A percentile compares a stretch with the other conserved stretches of the same genome.
phyloP scores from a whole-genome alignment of 139 green algal genomes.

The Coccomyxa sp. region DNA sequence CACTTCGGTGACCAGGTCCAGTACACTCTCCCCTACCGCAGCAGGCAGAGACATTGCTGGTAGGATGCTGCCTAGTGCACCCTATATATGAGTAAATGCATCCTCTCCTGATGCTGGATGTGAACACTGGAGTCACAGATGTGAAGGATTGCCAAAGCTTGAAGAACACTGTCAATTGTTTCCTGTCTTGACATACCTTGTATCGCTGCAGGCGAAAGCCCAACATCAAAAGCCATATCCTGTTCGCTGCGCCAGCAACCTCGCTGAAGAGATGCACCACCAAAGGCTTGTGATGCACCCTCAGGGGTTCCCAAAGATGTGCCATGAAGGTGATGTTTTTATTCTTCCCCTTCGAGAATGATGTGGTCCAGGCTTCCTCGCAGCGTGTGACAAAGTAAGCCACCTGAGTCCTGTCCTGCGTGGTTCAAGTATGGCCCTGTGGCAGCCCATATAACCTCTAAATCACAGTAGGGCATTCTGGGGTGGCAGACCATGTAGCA shows the following conservation, averaged over 20 bases:
- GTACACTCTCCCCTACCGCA: not conserved
- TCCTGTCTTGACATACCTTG: too few relatives aligned
- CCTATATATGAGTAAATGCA: too few relatives aligned
- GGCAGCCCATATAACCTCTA: not conserved
- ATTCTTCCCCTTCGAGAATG: conserved; percentile 28
- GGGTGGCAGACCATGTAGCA: not conserved
- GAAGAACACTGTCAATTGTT: too few relatives aligned
- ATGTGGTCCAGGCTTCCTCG: conserved; percentile 23
- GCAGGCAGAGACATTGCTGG: not conserved
- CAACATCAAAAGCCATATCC: conserved; percentile 3
- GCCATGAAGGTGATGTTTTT: conserved; percentile 40
- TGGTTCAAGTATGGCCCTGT: not conserved
- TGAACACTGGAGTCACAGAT: too few relatives aligned
- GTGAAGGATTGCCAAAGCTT: too few relatives aligned
- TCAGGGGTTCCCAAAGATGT: conserved; percentile 44
- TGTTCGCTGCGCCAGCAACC: not conserved
- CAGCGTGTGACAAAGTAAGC: not conserved
- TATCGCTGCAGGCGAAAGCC: conserved; percentile 12
- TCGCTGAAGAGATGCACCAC: conserved; percentile 30
- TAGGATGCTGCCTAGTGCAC: too few relatives aligned
- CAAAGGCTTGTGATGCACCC: conserved; percentile 42
- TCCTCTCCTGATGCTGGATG: not conserved
- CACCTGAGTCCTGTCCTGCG: conserved; percentile 12
- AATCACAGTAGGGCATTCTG: not conserved
- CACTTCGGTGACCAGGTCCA: not conserved